Percentiles rank a stretch among this genome's conserved stretches.
phyloP scores from a whole-genome alignment of 352 stramenopile genomes.

The Aphanomyces stellatus region DNA sequence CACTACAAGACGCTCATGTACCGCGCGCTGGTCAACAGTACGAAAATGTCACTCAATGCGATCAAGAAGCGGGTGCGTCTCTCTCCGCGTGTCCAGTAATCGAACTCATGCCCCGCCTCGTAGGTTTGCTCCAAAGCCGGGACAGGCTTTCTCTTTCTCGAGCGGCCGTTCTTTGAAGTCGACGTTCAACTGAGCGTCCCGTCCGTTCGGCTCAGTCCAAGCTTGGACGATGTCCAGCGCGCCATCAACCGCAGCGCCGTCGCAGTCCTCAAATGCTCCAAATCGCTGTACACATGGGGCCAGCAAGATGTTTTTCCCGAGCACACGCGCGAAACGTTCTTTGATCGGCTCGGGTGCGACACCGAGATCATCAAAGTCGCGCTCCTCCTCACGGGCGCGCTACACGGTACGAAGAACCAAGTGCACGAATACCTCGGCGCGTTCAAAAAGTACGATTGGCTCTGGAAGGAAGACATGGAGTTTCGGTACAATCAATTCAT shows the following conservation, averaged over 20 bases:
- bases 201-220: conserved; percentile 68
- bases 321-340: conserved; percentile 43
- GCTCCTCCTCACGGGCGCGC: conserved; percentile 70
- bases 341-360: conserved; percentile 77
- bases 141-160: conserved; percentile 71
- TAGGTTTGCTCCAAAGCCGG: conserved; percentile 60
- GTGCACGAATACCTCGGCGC: conserved; percentile 69
- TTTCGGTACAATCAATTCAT: conserved; percentile 81
- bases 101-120: too few relatives aligned
- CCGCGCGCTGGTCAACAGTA: conserved; percentile 64
- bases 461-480: conserved; percentile 87
- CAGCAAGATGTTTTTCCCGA: conserved; percentile 55
- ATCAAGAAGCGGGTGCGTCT: conserved; percentile 64
- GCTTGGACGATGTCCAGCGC: conserved; percentile 77
- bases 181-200: conserved; percentile 77
- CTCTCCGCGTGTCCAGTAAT: too few relatives aligned
- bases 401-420: conserved; percentile 80
- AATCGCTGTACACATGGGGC: conserved; percentile 71
- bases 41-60: conserved; percentile 62
- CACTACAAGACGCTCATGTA: conserved; percentile 84
- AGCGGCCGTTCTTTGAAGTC: conserved; percentile 81
- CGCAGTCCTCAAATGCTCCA: conserved; percentile 73
- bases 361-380: conserved; percentile 85
- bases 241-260: conserved; percentile 76
- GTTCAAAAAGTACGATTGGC: conserved; percentile 87